Percentiles rank a stretch among this genome's conserved stretches.
These are phyloP conservation scores for Sporothrix euskadiensis DNA, from an alignment of 2,329 filamentous ascomycete species.

Conservation along the genomic window DNA sequence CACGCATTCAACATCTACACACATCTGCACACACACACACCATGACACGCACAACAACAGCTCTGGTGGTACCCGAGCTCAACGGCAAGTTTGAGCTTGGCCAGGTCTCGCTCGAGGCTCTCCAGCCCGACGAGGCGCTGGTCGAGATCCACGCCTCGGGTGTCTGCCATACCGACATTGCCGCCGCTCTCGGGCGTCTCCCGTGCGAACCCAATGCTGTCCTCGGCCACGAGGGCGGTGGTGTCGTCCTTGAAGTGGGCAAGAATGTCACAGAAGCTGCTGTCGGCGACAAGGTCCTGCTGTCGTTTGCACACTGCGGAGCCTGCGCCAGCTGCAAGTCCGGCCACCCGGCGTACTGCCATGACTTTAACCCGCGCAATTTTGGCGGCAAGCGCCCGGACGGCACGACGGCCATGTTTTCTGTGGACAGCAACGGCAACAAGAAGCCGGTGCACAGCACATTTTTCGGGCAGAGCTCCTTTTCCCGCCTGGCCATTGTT, in stretches of 20 bases:
- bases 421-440: no score
- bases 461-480: slow-evolving; percentile 43
- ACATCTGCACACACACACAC: background rate
- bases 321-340: slow-evolving; percentile 33
- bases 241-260: background rate
- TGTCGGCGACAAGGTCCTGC: background rate
- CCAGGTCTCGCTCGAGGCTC: background rate
- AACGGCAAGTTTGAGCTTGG: slow-evolving; percentile 9
- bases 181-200: slow-evolving; percentile 43
- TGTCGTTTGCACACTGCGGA: slow-evolving; percentile 11
- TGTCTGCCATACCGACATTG: slow-evolving; percentile 41
- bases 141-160: slow-evolving; percentile 41
- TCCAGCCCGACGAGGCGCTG: slow-evolving; percentile 38
- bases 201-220: slow-evolving; percentile 21
- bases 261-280: background rate
- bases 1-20: background rate
- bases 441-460: slow-evolving; percentile 31
- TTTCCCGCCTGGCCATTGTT: slow-evolving; percentile 38
- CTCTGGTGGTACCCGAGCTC: slow-evolving; percentile 12
- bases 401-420: slow-evolving; percentile 19
- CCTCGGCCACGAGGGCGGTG: slow-evolving; percentile 11
- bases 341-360: slow-evolving; percentile 36
- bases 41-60: slow-evolving; percentile 8
- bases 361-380: slow-evolving; percentile 35
- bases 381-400: slow-evolving; percentile 35